Percentiles rank a stretch among this genome's conserved stretches.
Evolutionary conservation across 2,329 filamentous ascomycete species (phyloP).

Genomic region (Fusarium gaditjirri): DNA sequence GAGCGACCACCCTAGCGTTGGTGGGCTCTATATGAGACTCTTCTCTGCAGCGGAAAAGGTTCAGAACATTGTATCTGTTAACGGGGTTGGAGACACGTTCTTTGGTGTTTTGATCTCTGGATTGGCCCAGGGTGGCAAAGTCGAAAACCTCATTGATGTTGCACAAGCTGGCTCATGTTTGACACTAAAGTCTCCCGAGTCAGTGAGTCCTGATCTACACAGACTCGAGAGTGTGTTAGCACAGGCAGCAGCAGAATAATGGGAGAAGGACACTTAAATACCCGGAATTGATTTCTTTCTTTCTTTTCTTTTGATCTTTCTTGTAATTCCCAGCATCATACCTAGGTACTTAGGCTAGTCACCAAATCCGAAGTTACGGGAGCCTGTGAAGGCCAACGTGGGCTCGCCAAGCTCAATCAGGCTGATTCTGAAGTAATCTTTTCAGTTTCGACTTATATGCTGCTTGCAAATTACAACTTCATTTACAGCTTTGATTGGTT

Average conservation of each 20-base stretch:
- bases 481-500: background rate
- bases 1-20: constrained; percentile 63
- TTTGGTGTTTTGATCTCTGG: constrained; percentile 86
- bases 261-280: background rate
- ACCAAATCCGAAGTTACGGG: background rate
- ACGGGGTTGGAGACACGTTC: constrained; percentile 94
- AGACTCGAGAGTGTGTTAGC: constrained; percentile 56
- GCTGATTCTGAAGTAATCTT: too few species aligned
- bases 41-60: constrained; percentile 76
- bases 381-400: background rate
- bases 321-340: background rate
- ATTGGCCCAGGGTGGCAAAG: constrained; percentile 67
- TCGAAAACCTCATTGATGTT: constrained; percentile 74
- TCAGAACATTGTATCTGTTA: constrained; percentile 84
- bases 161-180: constrained; percentile 85
- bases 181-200: constrained; percentile 79
- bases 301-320: background rate
- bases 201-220: constrained; percentile 71
- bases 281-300: background rate
- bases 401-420: background rate
- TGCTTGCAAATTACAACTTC: background rate
- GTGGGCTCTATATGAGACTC: constrained; percentile 84
- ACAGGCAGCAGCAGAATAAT: constrained; percentile 37
- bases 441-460: background rate
- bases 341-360: background rate